Evolutionary conservation across 176 grass and related monocot genomes (phyloP), one percentile per base, ranked within the genome.

Genomic region (Coix lacrymajobi): DNA sequence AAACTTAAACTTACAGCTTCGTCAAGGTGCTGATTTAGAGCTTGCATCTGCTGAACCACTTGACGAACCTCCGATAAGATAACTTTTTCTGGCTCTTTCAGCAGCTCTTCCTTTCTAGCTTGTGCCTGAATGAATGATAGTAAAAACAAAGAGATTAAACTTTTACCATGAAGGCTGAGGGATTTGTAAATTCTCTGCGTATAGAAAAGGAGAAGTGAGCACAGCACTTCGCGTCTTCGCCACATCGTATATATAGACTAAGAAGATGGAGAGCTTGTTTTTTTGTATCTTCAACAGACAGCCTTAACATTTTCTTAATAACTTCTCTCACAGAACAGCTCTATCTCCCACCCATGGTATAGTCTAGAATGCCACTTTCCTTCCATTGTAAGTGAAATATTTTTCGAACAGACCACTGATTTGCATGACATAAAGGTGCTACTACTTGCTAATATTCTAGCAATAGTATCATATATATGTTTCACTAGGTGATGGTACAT

Each of bases 41-140:
- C 60, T 92, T 96, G 85, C 93, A 98, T 98, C 79, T 98, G 86
- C 79, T 91, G 89, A 64, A 98, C 96, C 73, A 96, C 92, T 79
- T 87, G 87, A 69, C 87, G 87, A 90, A 98, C 89, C 74, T 98
- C 93, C 75, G 91, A 93, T 40, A 98, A 83, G 60, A 93, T 96
- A 73, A 87, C 66, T 78, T 96, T 72, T 73, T 98, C 91, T 69
- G 96, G 96, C 1, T 87, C 44, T 81, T 73, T 98, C 39, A 31
- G 36, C 48, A 92, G 12, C 19, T 87, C 83, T 66, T 73, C 57
- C 83, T 90, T 95, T 83, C 32, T 93, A 83, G 89, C 82, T 84
- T 98, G 87, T 56, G 85, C 92, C 96, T 93, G 83, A 84, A 82
- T 68, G 81, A 80, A 71, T 8, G 32, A 65, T 56, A 46, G 10